Evolutionary conservation across 805 yeast species (phyloP), one percentile per base, ranked within the genome.

Genomic region (Candida nitratophila): DNA sequence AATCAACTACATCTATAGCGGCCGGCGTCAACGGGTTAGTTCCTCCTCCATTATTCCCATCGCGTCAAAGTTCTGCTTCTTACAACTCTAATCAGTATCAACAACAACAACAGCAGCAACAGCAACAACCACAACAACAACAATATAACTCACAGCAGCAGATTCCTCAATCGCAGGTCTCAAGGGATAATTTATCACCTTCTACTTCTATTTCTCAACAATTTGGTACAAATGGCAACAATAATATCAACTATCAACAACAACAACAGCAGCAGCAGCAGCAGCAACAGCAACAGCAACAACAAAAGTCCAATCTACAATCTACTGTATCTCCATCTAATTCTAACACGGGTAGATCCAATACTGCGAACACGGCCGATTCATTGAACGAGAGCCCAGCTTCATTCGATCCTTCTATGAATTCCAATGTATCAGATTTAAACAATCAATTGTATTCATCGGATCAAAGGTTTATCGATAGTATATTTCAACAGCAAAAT

Each of bases 401-500:
- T 19, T 34, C 37, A 19, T 34, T 34, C 20, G 37, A 34, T 34
- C 37, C 37, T 34, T 15, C 21, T 15, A 22, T 36, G 38, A 21
- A 12, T 22, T 7, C 17, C 15, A 34, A 34, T 19, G 26, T 19
- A 22, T 4, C 32, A 16, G 35, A 39, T 19, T 19, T 29, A 8
- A 24, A 20, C 17, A 20, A 12, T 19, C 34, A 39, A 17, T 12
- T 39, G 6, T 14, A 29, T 15, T 19, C 26, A 21, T 24, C 41
- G 48, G 43, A 58, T 49, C 51, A 63, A 55, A 50, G 60, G 50
- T 64, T 65, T 44, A 62, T 65, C 24, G 68, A 83, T 53, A 70
- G 71, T 17, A 83, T 85, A 51, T 79, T 85, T 63, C 88, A 83
- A 58, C 88, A 83, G 57, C 88, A 83, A 57, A 88, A 83, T 60